These are phyloP conservation scores for Trichosporon coremiiforme DNA, from an alignment of 1,284 basidiomycete species.

Conservation along the genomic window DNA sequence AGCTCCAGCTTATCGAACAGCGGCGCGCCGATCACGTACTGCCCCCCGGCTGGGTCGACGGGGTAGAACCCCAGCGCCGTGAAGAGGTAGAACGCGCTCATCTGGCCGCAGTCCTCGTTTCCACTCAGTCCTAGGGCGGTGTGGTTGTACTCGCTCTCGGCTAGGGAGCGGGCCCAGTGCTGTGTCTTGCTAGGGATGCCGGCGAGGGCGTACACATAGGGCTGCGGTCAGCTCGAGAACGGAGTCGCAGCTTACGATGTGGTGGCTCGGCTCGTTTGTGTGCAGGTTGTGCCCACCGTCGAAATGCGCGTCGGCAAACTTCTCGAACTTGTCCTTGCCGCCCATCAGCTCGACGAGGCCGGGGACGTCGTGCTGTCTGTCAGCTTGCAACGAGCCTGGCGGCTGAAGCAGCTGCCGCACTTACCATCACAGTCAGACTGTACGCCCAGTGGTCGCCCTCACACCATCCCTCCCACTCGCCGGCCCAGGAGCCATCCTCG, in stretches of 20 bases:
- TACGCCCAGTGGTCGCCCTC: conserved; percentile 85
- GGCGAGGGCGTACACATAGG: conserved; percentile 74
- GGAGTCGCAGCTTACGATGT: conserved; percentile 39
- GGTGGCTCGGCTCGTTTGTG: conserved; percentile 68
- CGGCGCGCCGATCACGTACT: conserved; percentile 75
- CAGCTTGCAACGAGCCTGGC: background rate
- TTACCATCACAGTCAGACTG: conserved; percentile 66
- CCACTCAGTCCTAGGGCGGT: conserved; percentile 58
- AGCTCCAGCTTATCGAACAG: conserved; percentile 89
- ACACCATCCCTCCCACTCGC: conserved; percentile 71
- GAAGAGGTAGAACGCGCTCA: conserved; percentile 85
- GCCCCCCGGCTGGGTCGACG: conserved; percentile 75
- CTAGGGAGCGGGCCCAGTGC: conserved; percentile 69
- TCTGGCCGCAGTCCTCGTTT: conserved; percentile 88
- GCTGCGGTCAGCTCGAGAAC: conserved; percentile 44
- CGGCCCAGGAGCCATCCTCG: conserved; percentile 70
- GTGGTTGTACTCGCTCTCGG: conserved; percentile 66
- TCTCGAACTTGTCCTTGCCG: conserved; percentile 66
- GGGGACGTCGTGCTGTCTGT: conserved; percentile 61
- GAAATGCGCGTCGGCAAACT: conserved; percentile 74
- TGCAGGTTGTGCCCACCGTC: conserved; percentile 79
- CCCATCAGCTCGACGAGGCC: conserved; percentile 67
- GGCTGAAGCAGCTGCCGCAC: conserved; percentile 2
- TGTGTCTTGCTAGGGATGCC: conserved; percentile 71
- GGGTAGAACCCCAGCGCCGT: conserved; percentile 80